A percentile compares a stretch with the other conserved stretches of the same genome.
Evolutionary conservation across 495 filamentous ascomycete genomes (phyloP).

Genomic region (Xylaria curta): DNA sequence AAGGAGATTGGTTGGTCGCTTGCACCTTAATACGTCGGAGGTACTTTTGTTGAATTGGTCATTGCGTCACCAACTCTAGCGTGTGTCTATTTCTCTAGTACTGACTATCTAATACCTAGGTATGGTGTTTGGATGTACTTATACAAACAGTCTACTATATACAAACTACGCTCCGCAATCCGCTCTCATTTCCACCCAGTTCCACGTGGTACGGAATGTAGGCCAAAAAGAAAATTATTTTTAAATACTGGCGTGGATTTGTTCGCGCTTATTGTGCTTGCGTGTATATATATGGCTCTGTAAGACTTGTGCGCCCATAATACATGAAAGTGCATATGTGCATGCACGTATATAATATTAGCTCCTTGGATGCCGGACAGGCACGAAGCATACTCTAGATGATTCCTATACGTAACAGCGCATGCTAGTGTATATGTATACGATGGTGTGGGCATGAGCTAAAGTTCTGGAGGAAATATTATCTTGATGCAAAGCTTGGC

Average conservation of each 20-base stretch:
- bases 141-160: neutral
- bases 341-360: neutral
- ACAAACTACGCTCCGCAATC: neutral
- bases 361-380: neutral
- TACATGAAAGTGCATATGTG: neutral
- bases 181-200: neutral
- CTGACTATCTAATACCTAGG: too few relatives aligned
- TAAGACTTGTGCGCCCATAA: neutral
- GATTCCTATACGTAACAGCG: neutral
- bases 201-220: neutral
- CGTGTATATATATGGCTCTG: neutral
- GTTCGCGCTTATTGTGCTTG: neutral
- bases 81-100: neutral
- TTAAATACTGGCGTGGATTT: neutral
- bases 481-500: neutral
- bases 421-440: neutral
- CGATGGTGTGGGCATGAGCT: neutral
- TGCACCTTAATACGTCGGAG: neutral
- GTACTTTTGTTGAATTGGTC: constrained; percentile 6
- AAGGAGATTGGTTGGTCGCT: neutral
- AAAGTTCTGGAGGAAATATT: neutral
- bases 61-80: neutral
- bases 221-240: neutral
- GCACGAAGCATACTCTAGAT: neutral
- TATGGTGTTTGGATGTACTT: neutral